Evolutionary conservation across 192 early-diverging fungal genomes (phyloP), one percentile per base, ranked within the genome.

Genomic region (Backusella luteola): DNA sequence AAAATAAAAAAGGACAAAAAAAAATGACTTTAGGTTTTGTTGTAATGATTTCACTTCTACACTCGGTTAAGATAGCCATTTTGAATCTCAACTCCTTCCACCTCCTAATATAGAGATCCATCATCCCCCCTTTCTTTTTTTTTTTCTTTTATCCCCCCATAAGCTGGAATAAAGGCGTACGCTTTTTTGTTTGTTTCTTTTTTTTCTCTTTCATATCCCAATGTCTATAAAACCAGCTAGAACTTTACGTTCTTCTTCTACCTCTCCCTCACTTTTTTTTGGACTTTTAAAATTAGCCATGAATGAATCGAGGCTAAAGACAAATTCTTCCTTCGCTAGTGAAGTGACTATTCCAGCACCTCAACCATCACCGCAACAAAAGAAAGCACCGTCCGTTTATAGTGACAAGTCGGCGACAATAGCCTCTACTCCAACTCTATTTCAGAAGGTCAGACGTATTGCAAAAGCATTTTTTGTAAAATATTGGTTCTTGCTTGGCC

Each of bases 401-500:
- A 71, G 39, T 44, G 70, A 49, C 5, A 71, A 69, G 36, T 69
- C 68, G 23, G 68, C 68, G 19, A 69, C 68, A 23, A 69, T 69
- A 12, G 68, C 68, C n/a, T 21, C 68, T 39, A 11, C 34, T 38
- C 68, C 19, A 12, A 23, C 34, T 69, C 2, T 23, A 23, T 38
- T 69, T n/a, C 34, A 69, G 23, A 35, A 11, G 4, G 17, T 46
- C 70, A 49, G 29, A 46, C 41, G 29, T 34, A 34, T 59, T 11
- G 32, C 36, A 6, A 23, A 19, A 19, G 17, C 49, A 1, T 17
- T 73, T 12, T 52, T 78, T 17, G 32, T n/a, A 32, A 79, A 79
- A 71, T 79, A 79, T 68, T 79, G 91, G 91, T 92, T 92, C 74
- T 68, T 86, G 15, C 71, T 91, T 76, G 92, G 92, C 8, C 86